These are phyloP conservation scores for Fomitiporia mediterranea DNA, from an alignment of 1,284 basidiomycete genomes.

Conservation along the genomic window DNA sequence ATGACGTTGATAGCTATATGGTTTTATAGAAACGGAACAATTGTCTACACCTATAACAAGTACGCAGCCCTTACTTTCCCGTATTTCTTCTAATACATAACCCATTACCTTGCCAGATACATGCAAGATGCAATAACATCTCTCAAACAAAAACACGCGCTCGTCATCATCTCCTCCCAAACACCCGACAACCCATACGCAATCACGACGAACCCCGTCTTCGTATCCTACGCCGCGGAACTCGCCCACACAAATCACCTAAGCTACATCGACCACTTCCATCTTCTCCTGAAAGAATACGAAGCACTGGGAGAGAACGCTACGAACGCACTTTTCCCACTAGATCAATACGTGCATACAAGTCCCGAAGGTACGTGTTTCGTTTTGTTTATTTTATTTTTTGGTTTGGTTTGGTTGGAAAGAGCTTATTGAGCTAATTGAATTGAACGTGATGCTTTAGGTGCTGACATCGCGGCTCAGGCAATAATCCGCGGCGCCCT, in stretches of 20 bases:
- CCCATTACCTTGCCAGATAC: constrained; percentile 22
- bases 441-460: no score
- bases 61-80: not conserved
- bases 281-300: constrained; percentile 39
- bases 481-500: constrained; percentile 8
- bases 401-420: no score
- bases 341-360: constrained; percentile 44
- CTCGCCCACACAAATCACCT: constrained; percentile 37
- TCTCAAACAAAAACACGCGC: constrained; percentile 43
- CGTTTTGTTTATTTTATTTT: not conserved
- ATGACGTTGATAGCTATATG: no score
- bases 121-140: constrained; percentile 39
- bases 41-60: constrained; percentile 10
- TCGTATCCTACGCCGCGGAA: constrained; percentile 42
- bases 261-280: constrained; percentile 44
- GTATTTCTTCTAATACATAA: constrained; percentile 2
- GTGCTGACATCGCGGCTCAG: constrained; percentile 9
- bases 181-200: constrained; percentile 41
- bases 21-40: constrained; percentile 19
- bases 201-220: constrained; percentile 33
- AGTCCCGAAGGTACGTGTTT: constrained; percentile 24
- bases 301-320: constrained; percentile 38
- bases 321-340: constrained; percentile 40
- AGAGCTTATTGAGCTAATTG: no score
- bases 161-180: constrained; percentile 43